Evolutionary conservation across 2,329 filamentous ascomycete species (phyloP), one percentile per base, ranked within the genome.

Genomic region (Penicillium sp.): DNA sequence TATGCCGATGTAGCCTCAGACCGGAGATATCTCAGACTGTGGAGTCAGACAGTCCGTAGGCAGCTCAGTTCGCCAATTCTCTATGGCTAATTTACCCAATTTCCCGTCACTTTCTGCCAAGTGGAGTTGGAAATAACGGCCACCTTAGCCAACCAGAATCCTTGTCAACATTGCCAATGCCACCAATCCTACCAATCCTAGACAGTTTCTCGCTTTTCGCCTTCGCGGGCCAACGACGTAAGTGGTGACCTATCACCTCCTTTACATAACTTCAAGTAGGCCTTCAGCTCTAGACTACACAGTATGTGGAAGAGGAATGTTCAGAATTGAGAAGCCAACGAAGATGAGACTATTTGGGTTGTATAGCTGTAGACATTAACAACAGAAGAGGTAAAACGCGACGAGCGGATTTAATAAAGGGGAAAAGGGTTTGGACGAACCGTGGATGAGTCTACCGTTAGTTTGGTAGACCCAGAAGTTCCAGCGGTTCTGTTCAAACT

Each of bases 101-200:
- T 49, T 54, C 51, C 49, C 55, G 55, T 58, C 52, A 50, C 46
- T 33, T 8, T 41, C 31, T 43, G 25, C 53, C 53, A 51, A 51
- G 56, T 58, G 55, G 55, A 54, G 45, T 45, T 45, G 36, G 18
- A 39, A 31, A 52, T 52, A 55, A 58, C 53, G 55, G 51, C 46
- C 27, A 4, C 38, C 36, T 39, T 34, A 42, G 41, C 54, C 57
- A 59, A 54, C 48, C 53, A 56, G 36, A 22, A 33, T 12, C 27
- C 25, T 16, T 22, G 27, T 25, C 33, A 18, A 30, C 12, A 16
- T 22, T 37, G 49, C 48, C 51, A 41, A 41, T 41, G 18, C 12
- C 14, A 33, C 33, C 40, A 41, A 41, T 41, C 29, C 12, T 22
- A 33, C 33, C 40, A 33, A 31, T 33, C 30, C 28, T 31, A 37